Conservation (phyloP, 306 rosid genomes). For the Inga laurina region DNA sequence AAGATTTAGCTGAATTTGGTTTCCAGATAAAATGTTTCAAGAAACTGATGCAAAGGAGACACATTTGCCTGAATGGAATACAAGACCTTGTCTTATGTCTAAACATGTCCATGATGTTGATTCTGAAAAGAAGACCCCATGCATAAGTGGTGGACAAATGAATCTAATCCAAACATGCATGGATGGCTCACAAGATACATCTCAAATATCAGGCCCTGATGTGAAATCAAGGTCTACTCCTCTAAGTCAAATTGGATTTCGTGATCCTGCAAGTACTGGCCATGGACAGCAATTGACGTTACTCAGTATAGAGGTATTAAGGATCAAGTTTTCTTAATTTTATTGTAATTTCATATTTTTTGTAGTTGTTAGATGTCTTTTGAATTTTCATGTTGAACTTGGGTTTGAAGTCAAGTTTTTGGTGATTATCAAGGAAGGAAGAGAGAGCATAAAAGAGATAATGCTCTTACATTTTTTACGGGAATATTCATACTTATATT, state of each 20-base stretch:
- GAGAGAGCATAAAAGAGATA: neutral
- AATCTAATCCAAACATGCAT: constrained; percentile 38
- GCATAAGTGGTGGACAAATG: constrained; percentile 43
- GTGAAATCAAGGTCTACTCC: constrained; percentile 70
- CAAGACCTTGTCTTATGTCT: constrained; percentile 38
- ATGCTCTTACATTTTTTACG: neutral
- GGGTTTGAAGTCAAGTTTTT: constrained; percentile 15
- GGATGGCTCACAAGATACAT: constrained; percentile 51
- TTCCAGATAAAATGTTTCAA: constrained; percentile 36
- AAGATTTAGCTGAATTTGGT: constrained; percentile 39
- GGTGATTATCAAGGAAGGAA: neutral
- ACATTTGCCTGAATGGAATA: constrained; percentile 31
- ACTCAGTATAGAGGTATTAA: constrained; percentile 80
- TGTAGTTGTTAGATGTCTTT: constrained; percentile 11
- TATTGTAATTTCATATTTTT: constrained; percentile 2
- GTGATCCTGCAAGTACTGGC: constrained; percentile 85
- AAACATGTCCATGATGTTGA: constrained; percentile 41
- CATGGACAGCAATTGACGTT: constrained; percentile 80
- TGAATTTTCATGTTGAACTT: constrained; percentile 24
- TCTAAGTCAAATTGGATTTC: constrained; percentile 88
- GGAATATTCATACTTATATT: neutral
- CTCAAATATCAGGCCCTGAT: constrained; percentile 87
- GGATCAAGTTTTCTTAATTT: constrained; percentile 7
- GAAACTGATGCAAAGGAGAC: constrained; percentile 36
- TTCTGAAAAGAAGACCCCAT: constrained; percentile 35